Base-by-base conservation (phyloP, 1,139 yeast genomes). In the Pichia sp. region DNA sequence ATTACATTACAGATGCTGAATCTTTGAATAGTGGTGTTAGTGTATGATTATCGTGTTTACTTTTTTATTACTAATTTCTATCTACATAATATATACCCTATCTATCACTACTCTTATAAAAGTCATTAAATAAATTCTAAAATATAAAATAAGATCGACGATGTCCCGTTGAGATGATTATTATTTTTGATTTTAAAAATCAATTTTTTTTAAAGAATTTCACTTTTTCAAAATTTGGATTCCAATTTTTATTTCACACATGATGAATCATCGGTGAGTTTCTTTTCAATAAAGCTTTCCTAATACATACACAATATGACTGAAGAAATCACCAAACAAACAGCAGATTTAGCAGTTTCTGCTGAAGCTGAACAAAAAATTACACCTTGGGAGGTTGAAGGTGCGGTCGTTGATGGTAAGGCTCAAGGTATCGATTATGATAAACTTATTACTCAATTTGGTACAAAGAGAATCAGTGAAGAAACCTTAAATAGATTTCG, bases 381-480 rank as follows among this genome's bases (percentile, higher is more conserved):
- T 56, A 94, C 98, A 0, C 98, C 98, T 42, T 92, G 98, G 97
- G 97, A 92, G 65, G 99, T 94, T 26, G 96, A 87, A 68, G 99
- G 98, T 52, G 98, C 97, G 4, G 95, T 90, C 42, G 96, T 87
- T 45, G 95, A 89, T 60, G 99, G 99, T 43, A 73, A 84, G 61
- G 79, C 85, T 22, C 89, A 85, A 64, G 90, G 82, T 32, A 90
- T 92, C 56, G 97, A 92, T 69, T 92, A 92, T 67, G 92, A 85
- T 53, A 87, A 87, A 68, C 75, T 92, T 58, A 85, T 88, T 58
- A 72, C 74, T 55, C 88, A 86, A 65, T 92, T 92, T 62, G 99
- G 99, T 56, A 90, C 98, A 43, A 80, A 73, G 55, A 73, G 75
- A 45, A 82, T 92, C 59, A 74, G 80, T 16, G 69, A 73, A 37